A percentile compares a stretch with the other conserved stretches of the same genome.
These are phyloP conservation scores for Bipolaris gigantea DNA, from an alignment of 2,329 filamentous ascomycete species.

Conservation along the genomic window DNA sequence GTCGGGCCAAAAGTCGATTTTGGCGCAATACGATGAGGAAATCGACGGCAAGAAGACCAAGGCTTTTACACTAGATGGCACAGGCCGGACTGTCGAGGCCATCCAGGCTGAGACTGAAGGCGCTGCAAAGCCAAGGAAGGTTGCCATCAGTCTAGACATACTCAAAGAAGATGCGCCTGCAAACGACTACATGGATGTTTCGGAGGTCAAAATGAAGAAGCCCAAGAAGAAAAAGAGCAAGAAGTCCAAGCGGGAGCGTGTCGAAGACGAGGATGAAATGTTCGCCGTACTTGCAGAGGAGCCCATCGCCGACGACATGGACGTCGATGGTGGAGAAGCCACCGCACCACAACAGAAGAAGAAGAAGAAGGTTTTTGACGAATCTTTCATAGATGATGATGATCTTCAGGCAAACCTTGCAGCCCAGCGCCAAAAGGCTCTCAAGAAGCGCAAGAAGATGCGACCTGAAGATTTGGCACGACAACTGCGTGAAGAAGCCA, in stretches of 20 bases:
- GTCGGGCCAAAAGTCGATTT: conserved; percentile 66
- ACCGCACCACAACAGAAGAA: conserved; percentile 51
- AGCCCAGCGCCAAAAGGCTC: conserved; percentile 75
- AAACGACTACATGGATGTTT: conserved; percentile 87
- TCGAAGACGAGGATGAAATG: conserved; percentile 63
- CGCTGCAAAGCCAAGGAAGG: conserved; percentile 61
- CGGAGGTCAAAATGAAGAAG: conserved; percentile 86
- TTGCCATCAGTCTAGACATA: conserved; percentile 77
- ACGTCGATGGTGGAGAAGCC: conserved; percentile 62
- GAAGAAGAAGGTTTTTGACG: conserved; percentile 70
- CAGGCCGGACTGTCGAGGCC: conserved; percentile 67
- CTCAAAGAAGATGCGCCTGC: conserved; percentile 63
- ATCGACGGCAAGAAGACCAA: conserved; percentile 89
- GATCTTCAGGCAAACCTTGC: conserved; percentile 86
- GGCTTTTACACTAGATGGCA: conserved; percentile 80
- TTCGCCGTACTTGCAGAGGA: conserved; percentile 46
- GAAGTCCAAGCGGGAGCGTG: conserved; percentile 36
- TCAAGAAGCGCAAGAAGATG: conserved; percentile 89
- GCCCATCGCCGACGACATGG: conserved; percentile 60
- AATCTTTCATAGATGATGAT: conserved; percentile 85
- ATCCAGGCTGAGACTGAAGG: conserved; percentile 60
- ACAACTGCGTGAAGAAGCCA: conserved; percentile 69
- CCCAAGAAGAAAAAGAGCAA: conserved; percentile 40
- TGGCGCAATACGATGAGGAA: conserved; percentile 94
- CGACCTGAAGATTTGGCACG: conserved; percentile 85